Evolutionary conservation across 768 basidiomycete genomes (phyloP), one percentile per base, ranked within the genome.

Genomic region (Mycena chlorophos): DNA sequence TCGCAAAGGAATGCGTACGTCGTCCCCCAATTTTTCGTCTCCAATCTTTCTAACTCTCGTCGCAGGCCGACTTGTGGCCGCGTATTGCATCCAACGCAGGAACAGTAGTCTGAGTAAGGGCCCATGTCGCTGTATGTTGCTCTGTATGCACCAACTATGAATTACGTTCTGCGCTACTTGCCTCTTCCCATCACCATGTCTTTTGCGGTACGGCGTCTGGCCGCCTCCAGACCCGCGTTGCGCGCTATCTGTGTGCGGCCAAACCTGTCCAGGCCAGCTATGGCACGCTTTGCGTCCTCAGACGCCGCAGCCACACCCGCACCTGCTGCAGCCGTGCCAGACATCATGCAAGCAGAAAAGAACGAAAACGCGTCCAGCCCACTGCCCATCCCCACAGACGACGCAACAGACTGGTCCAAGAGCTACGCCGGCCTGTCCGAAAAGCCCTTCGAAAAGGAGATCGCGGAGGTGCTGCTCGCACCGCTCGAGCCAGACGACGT

Each of bases 51-150:
- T 53, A 30, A 39, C 34, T 51, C 39, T 14, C 34, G 61, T 43
- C 54, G 46, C 65, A 93, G 91, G 94, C 94, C 68, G 96, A 98
- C 79, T 81, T 96, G 54, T 98, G 96, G 97, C 96, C 93, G 55
- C 94, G 94, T 91, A 98, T 98, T 67, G 97, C 97, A 53, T 94
- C 95, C 64, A 98, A 98, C 75, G 94, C 95, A 57, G 94, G 95
- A 69, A 98, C 96, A 57, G 96, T 98, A 70, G 96, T 98, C 71
- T 98, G 80, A 88, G 63, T n/a, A n/a, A n/a, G n/a, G n/a, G n/a
- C n/a, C n/a, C n/a, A n/a, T n/a, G n/a, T n/a, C n/a, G n/a, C n/a
- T n/a, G n/a, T n/a, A n/a, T n/a, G n/a, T n/a, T n/a, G n/a, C n/a
- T n/a, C n/a, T n/a, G n/a, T n/a, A n/a, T n/a, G n/a, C n/a, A n/a